Conservation (phyloP, 2,329 filamentous ascomycete genomes). For the Fusarium albosuccineum region DNA sequence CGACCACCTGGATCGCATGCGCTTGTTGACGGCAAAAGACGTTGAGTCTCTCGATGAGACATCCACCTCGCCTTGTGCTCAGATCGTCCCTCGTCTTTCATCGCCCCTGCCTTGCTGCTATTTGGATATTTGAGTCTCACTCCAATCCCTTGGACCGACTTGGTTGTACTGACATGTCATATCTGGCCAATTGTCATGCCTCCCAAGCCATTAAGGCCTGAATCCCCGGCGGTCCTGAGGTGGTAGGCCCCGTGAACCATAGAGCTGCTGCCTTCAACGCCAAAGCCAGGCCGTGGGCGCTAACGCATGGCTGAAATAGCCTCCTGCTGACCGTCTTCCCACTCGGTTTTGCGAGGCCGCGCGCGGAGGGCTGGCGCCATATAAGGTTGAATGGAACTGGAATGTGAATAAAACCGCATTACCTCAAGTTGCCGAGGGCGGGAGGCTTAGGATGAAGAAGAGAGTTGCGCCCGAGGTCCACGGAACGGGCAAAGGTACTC, state of each 20-base stretch:
- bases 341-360: background rate
- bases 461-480: conserved; percentile 11
- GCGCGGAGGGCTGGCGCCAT: background rate
- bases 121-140: background rate
- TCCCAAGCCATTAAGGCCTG: background rate
- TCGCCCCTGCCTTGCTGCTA: background rate
- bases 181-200: conserved; percentile 7
- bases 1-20: conserved; percentile 22
- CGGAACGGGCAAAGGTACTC: conserved; percentile 5
- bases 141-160: conserved; percentile 2
- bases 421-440: background rate
- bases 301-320: background rate
- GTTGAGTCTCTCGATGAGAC: conserved; percentile 11
- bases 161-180: conserved; percentile 30
- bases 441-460: background rate
- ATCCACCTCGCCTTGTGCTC: background rate
- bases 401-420: conserved; percentile 22
- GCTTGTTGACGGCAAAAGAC: conserved; percentile 7
- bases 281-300: background rate
- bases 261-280: background rate
- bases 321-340: background rate
- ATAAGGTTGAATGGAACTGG: conserved; percentile 1
- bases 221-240: background rate
- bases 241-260: background rate
- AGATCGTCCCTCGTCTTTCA: background rate